phyloP scores from a whole-genome alignment of 148 eudicot genomes.

The Cornus florida region DNA sequence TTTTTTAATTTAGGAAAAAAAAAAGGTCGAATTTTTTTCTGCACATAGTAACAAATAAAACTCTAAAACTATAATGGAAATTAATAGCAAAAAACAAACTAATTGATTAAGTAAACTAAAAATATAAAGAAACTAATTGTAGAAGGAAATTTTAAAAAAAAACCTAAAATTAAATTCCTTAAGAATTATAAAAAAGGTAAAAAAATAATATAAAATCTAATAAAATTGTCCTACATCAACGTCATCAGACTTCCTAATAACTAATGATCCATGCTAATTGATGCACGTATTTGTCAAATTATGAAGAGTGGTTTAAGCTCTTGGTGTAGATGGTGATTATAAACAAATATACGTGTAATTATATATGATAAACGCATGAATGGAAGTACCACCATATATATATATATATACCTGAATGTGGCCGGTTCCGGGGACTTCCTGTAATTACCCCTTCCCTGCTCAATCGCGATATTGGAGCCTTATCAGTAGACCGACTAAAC shows the following conservation, averaged over 20 bases:
- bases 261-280: neutral
- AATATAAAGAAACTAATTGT: no score
- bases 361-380: neutral
- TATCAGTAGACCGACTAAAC: constrained; percentile 1
- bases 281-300: neutral
- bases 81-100: no score
- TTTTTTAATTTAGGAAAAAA: no score
- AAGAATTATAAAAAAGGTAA: no score
- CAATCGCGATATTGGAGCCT: constrained; percentile 15
- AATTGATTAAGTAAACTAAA: no score
- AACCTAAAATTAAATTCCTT: no score
- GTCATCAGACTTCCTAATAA: neutral
- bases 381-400: neutral
- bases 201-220: no score
- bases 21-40: no score
- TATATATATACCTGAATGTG: constrained; percentile 29
- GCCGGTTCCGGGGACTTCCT: constrained; percentile 2
- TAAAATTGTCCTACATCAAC: neutral
- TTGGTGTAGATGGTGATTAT: no score
- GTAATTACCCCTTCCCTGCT: constrained; percentile 11
- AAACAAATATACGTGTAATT: neutral
- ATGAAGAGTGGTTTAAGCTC: neutral
- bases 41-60: no score
- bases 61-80: no score
- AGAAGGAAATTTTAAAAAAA: no score